Evolutionary conservation across 2,329 filamentous ascomycete genomes (phyloP), one percentile per base, ranked within the genome.

Genomic region (Botrytis byssoidea): DNA sequence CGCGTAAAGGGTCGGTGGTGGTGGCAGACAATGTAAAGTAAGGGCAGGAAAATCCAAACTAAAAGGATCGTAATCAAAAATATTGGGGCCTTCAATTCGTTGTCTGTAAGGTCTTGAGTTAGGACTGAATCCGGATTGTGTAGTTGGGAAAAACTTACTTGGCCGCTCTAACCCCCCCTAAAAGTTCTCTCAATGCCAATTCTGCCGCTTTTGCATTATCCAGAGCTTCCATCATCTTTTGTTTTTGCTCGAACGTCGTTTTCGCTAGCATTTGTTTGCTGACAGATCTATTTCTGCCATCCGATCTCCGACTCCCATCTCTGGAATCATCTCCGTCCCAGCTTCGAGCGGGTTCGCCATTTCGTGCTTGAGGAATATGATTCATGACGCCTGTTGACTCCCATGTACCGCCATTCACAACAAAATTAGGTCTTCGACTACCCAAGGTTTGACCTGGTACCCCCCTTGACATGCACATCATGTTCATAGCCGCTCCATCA

Each of bases 131-230:
- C 29, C 16, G 44, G 16, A 35, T 48, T 44, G 59, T 48, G 25
- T 55, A 37, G 40, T 70, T 40, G 35, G 40, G 42, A 55, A 51
- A 40, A 32, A 83, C 89, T 79, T 86, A 95, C 93, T 91, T 94
- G 76, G 95, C 94, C 76, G 94, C 93, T 80, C 92, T 90, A 81
- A 95, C 88, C 74, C 92, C 95, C 79, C 91, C 90, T 72, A 97
- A 83, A 63, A 98, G 85, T 83, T 98, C 95, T 75, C 93, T 87
- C 77, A 98, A 83, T 10, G 95, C 94, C 81, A 98, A 84, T 83
- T 97, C 94, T 35, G 95, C 90, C 8, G 95, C 95, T 76, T 90
- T 89, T 32, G 92, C 91, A n/a, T 89, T 94, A 81, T 98, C 95
- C 78, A 88, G 83, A 55, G 93, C 91, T 79, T 94, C 93, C 64